Evolutionary conservation across 148 eudicot genomes (phyloP).

Genomic region (Beta vulgaris): DNA sequence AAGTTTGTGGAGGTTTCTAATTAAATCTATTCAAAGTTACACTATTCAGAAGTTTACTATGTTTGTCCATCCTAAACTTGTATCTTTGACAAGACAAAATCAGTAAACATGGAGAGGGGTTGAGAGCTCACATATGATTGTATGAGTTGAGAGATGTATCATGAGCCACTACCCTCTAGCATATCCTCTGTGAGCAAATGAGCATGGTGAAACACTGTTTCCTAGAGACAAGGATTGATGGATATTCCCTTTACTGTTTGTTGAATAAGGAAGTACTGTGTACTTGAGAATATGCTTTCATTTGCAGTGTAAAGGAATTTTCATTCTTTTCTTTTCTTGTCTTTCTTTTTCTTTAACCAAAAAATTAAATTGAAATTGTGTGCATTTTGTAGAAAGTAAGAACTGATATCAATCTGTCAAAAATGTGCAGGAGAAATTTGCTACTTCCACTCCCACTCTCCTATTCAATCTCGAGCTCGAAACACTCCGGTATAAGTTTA

Average conservation of each 20-base stretch:
- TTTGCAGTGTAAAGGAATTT: not conserved
- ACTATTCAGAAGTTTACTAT: not conserved
- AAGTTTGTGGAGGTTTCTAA: not conserved
- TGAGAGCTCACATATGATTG: not conserved
- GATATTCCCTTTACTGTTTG: not conserved
- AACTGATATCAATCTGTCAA: constrained; percentile 5
- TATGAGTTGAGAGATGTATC: not conserved
- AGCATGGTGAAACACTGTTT: not conserved
- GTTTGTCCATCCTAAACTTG: not conserved
- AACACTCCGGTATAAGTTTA: constrained; percentile 68
- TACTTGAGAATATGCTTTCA: not conserved
- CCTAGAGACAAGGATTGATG: not conserved
- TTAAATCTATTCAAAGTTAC: not conserved
- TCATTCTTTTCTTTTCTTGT: not conserved
- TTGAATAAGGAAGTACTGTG: not conserved
- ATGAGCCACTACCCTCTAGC: not conserved
- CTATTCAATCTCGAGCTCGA: constrained; percentile 97
- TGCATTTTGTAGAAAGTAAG: not conserved
- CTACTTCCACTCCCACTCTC: constrained; percentile 73
- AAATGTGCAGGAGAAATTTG: constrained; percentile 76
- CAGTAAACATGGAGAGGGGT: not conserved
- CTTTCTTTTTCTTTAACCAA: not conserved
- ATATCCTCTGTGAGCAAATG: not conserved
- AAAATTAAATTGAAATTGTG: too few species aligned
- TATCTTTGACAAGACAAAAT: not conserved